Evolutionary conservation across 2,329 filamentous ascomycete species (phyloP).

Genomic region (Ambrosiella xylebori): DNA sequence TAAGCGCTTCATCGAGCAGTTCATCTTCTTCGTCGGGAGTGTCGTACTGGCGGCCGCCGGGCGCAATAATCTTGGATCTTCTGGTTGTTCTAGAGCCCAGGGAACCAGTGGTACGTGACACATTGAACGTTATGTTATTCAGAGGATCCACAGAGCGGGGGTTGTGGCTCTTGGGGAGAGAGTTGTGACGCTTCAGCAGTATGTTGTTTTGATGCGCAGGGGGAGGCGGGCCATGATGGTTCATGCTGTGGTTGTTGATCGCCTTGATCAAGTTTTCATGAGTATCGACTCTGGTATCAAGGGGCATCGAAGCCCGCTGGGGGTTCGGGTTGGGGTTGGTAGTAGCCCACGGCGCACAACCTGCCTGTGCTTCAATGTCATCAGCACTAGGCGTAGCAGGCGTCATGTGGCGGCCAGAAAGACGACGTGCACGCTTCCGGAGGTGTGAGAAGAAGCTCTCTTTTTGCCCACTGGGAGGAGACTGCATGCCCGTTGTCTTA

Average conservation of each 20-base stretch:
- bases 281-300: conserved; percentile 45
- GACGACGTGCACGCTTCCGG: conserved; percentile 75
- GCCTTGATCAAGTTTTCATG: conserved; percentile 46
- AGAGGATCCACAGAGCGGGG: conserved; percentile 48
- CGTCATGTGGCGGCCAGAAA: conserved; percentile 79
- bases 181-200: conserved; percentile 47
- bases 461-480: conserved; percentile 63
- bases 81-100: conserved; percentile 33
- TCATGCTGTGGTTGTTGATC: conserved; percentile 32
- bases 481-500: conserved; percentile 48
- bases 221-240: conserved; percentile 32
- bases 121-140: conserved; percentile 36
- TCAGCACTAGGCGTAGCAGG: conserved; percentile 64
- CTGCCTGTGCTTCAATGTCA: conserved; percentile 82
- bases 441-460: conserved; percentile 98
- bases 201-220: conserved; percentile 31
- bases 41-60: conserved; percentile 73
- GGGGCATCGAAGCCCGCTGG: conserved; percentile 67
- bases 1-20: conserved; percentile 73
- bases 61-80: conserved; percentile 50
- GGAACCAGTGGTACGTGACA: conserved; percentile 25
- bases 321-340: conserved; percentile 1
- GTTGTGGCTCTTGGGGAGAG: conserved; percentile 40
- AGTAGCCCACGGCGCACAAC: conserved; percentile 66
- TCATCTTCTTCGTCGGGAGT: conserved; percentile 95